phyloP scores from a whole-genome alignment of 2,329 filamentous ascomycete species.

The Aspergillus fischeri region DNA sequence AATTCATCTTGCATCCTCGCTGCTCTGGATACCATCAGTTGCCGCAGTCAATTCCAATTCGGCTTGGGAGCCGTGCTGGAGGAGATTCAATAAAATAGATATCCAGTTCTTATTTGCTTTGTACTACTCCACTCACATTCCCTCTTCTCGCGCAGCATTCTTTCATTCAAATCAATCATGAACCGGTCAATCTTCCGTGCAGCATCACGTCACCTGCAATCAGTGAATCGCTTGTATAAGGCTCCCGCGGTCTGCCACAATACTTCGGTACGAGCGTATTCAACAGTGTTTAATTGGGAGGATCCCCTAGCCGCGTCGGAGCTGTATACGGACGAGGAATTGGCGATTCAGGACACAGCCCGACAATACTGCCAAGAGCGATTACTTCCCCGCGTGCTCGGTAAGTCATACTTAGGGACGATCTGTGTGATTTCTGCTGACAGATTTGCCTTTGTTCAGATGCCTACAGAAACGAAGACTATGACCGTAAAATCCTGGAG shows the following conservation, averaged over 20 bases:
- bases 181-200: slow-evolving; percentile 30
- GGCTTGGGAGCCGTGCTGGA: background rate
- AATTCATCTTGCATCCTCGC: background rate
- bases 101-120: background rate
- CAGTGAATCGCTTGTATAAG: slow-evolving; percentile 16
- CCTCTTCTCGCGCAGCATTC: background rate
- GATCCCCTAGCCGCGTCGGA: slow-evolving; percentile 75
- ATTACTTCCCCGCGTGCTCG: slow-evolving; percentile 77
- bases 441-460: slow-evolving; percentile 47
- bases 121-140: background rate
- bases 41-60: background rate
- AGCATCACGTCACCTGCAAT: slow-evolving; percentile 26
- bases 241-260: slow-evolving; percentile 12
- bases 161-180: slow-evolving; percentile 19
- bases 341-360: slow-evolving; percentile 84
- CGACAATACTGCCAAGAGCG: slow-evolving; percentile 92
- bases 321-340: slow-evolving; percentile 82
- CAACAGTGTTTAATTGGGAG: slow-evolving; percentile 74
- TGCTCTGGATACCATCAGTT: background rate
- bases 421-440: background rate
- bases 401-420: slow-evolving; percentile 49
- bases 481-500: slow-evolving; percentile 76
- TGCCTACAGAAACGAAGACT: slow-evolving; percentile 80
- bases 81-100: background rate
- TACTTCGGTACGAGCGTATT: slow-evolving; percentile 25